Evolutionary conservation across 192 early-diverging fungal species (phyloP), one percentile per base, ranked within the genome.

Genomic region (Pilobolus umbonatus): DNA sequence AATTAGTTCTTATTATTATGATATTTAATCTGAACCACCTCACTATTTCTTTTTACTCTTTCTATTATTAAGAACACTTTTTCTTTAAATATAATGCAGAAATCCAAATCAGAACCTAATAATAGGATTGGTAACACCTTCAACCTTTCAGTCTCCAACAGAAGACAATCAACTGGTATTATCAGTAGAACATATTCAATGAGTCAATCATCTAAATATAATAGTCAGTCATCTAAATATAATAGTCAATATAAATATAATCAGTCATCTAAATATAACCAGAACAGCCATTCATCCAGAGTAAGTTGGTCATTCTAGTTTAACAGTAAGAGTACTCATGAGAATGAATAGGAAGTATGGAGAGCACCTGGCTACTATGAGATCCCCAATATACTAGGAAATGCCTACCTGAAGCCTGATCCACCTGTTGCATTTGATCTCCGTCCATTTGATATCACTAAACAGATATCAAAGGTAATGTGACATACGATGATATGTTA

Each of bases 401-500:
- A 69, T 47, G 66, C 61, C 4, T 74, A 65, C 50, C 55, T 65
- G 24, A 53, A 50, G 36, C 55, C 61, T 64, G 40, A 69, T 68
- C n/a, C 71, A 54, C 52, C 56, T 11, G 34, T 61, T 43, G 60
- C 60, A 21, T 57, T 62, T 34, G 61, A 55, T 31, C 53, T 67
- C 22, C 65, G 65, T 44, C 49, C 57, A 14, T 57, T 62, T 35
- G 56, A 63, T 34, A 34, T 65, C 15, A 24, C 57, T 22, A 73
- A 73, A 31, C 63, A 55, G 22, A 62, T 62, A 26, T 61, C 50
- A 43, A 72, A 66, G 52, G 66, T 68, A n/a, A 48, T 26, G n/a
- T n/a, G n/a, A 28, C 46, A 48, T 26, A 32, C 29, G 34, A 24
- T 46, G 0, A 25, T 39, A 51, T 48, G n/a, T 3, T 60, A 15